Evolutionary conservation across 805 yeast species (phyloP).

Genomic region (fission yeast (Schizosaccharomyces pombe)): DNA sequence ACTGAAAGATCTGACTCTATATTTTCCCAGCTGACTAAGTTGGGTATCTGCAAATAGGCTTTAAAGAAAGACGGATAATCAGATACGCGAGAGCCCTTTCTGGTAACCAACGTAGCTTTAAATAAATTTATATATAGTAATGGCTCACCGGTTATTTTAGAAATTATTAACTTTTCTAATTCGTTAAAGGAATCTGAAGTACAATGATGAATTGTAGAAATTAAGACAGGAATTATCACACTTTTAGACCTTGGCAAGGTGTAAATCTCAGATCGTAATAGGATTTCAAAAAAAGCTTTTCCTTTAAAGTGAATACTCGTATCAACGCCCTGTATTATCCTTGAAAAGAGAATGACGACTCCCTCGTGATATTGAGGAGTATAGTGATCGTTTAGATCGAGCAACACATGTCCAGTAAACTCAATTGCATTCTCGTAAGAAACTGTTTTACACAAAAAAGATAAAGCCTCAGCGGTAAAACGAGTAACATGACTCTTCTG

Average conservation of each 20-base stretch:
- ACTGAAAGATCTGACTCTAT: neutral
- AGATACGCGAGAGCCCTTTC: neutral
- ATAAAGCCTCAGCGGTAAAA: slow-evolving; percentile 75
- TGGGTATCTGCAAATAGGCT: neutral
- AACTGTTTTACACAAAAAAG: slow-evolving; percentile 58
- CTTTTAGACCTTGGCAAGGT: neutral
- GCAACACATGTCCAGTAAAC: slow-evolving; percentile 23
- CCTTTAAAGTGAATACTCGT: slow-evolving; percentile 58
- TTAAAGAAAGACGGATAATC: neutral
- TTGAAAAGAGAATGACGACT: slow-evolving; percentile 38
- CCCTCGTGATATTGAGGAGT: slow-evolving; percentile 32
- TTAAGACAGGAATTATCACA: neutral
- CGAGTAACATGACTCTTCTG: slow-evolving; percentile 43
- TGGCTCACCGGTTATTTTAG: neutral
- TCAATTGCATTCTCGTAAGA: slow-evolving; percentile 22
- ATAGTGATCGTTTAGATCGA: slow-evolving; percentile 15
- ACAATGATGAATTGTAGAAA: neutral
- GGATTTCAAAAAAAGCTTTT: slow-evolving; percentile 20
- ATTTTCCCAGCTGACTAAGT: neutral
- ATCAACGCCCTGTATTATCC: slow-evolving; percentile 48
- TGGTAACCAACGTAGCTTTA: neutral
- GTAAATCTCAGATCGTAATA: slow-evolving; percentile 6
- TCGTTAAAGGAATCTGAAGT: neutral
- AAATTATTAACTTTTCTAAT: neutral
- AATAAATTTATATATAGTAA: neutral